phyloP scores from a whole-genome alignment of 2,329 filamentous ascomycete species.

The Fusarium verrucosum region DNA sequence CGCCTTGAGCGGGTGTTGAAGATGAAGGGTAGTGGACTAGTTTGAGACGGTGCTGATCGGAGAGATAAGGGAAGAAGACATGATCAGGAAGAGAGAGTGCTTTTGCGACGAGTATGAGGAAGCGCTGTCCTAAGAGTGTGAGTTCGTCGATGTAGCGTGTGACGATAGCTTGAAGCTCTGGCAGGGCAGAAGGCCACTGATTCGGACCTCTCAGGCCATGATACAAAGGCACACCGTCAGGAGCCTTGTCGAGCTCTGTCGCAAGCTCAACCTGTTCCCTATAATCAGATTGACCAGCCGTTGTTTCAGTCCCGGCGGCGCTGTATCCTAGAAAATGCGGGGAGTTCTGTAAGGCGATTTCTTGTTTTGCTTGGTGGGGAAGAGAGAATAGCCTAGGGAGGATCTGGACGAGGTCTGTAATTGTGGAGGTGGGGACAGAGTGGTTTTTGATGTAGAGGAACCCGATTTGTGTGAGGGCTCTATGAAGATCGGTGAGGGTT shows the following conservation, averaged over 20 bases:
- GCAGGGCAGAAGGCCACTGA: conserved; percentile 56
- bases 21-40: conserved; percentile 62
- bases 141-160: conserved; percentile 62
- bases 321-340: conserved; percentile 71
- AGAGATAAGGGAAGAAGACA: conserved; percentile 62
- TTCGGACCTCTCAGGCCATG: conserved; percentile 59
- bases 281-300: conserved; percentile 60
- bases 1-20: conserved; percentile 55
- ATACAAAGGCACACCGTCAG: conserved; percentile 50
- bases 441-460: conserved; percentile 65
- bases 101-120: conserved; percentile 65
- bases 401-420: conserved; percentile 51
- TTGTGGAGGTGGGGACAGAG: conserved; percentile 49
- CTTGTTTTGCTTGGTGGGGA: conserved; percentile 49
- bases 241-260: conserved; percentile 59
- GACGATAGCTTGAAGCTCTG: conserved; percentile 50
- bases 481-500: conserved; percentile 55
- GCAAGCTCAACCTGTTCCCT: conserved; percentile 70
- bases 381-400: conserved; percentile 58
- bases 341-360: conserved; percentile 59
- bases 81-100: conserved; percentile 60
- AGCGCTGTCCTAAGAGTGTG: conserved; percentile 60
- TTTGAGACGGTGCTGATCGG: conserved; percentile 68
- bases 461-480: conserved; percentile 60
- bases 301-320: conserved; percentile 63